Conservation (phyloP, 2,329 filamentous ascomycete genomes). For the Scortechinia acanthostroma region DNA sequence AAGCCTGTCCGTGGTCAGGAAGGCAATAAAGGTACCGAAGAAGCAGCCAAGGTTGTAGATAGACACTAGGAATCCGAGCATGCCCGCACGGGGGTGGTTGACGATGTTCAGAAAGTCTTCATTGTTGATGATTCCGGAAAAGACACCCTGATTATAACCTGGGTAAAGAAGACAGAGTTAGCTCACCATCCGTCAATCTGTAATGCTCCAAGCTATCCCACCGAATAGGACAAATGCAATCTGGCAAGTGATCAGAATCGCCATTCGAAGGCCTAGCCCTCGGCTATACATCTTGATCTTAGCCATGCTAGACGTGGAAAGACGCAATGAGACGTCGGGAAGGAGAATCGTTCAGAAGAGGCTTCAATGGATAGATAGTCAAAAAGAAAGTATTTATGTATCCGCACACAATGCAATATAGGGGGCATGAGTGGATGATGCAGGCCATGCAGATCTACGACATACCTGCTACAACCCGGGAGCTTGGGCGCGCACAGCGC, state of each 20-base stretch:
- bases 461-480: too few species aligned
- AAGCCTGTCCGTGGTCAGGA: constrained; percentile 5
- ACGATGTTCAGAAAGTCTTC: constrained; percentile 5
- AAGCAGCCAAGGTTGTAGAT: constrained; percentile 7
- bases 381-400: too few species aligned
- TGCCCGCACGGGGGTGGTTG: constrained; percentile 3
- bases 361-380: too few species aligned
- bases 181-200: neutral
- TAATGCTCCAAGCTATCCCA: neutral
- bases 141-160: constrained; percentile 8
- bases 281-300: neutral
- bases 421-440: too few species aligned
- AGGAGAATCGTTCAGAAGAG: too few species aligned
- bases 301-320: too few species aligned
- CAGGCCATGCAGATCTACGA: too few species aligned
- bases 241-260: neutral
- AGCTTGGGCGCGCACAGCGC: too few species aligned
- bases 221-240: neutral
- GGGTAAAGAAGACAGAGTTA: neutral
- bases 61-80: constrained; percentile 6
- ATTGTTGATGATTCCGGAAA: constrained; percentile 6
- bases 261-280: neutral
- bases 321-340: too few species aligned
- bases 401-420: too few species aligned
- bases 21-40: constrained; percentile 4